Percentiles rank a stretch among this genome's conserved stretches.
These are phyloP conservation scores for Cutaneotrichosporon cyanovorans DNA, from an alignment of 1,284 basidiomycete species.

Conservation along the genomic window DNA sequence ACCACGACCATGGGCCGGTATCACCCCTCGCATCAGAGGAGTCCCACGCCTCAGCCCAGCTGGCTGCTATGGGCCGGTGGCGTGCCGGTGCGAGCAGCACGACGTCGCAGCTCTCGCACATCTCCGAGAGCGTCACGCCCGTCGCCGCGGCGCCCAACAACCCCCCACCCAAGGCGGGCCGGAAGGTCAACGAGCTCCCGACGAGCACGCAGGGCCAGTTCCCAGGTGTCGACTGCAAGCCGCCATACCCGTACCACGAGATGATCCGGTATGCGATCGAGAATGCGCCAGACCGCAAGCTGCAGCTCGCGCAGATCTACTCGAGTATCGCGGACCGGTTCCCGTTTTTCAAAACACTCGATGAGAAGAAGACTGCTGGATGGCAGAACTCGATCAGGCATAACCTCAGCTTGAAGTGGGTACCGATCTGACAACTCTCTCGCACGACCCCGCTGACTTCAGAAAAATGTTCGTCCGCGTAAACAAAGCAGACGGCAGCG, in stretches of 20 bases:
- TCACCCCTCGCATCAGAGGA: slow-evolving; percentile 18
- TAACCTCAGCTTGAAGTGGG: slow-evolving; percentile 44
- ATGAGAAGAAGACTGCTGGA: slow-evolving; percentile 43
- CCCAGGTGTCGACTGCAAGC: slow-evolving; percentile 43
- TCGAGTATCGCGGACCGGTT: slow-evolving; percentile 40
- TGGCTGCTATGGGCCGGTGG: slow-evolving; percentile 9
- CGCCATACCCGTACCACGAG: slow-evolving; percentile 45
- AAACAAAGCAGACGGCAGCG: slow-evolving; percentile 40
- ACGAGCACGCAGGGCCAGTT: slow-evolving; percentile 29
- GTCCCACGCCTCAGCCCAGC: slow-evolving; percentile 15
- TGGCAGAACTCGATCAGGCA: slow-evolving; percentile 46
- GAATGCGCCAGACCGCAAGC: slow-evolving; percentile 32
- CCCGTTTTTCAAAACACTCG: slow-evolving; percentile 45
- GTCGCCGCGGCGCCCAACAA: neutral
- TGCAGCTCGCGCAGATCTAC: slow-evolving; percentile 46
- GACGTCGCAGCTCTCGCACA: slow-evolving; percentile 24
- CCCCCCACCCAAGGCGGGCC: slow-evolving; percentile 9
- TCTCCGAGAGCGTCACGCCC: slow-evolving; percentile 16
- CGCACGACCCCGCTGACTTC: slow-evolving; percentile 5
- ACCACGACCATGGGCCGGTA: slow-evolving; percentile 10
- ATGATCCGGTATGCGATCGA: slow-evolving; percentile 46
- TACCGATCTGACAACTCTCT: no score
- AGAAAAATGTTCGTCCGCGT: slow-evolving; percentile 47
- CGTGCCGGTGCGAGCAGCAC: slow-evolving; percentile 22
- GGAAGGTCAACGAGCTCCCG: slow-evolving; percentile 38